Evolutionary conservation across 176 grass and related monocot genomes (phyloP), one percentile per base, ranked within the genome.

Genomic region (Saccharum officinarum): DNA sequence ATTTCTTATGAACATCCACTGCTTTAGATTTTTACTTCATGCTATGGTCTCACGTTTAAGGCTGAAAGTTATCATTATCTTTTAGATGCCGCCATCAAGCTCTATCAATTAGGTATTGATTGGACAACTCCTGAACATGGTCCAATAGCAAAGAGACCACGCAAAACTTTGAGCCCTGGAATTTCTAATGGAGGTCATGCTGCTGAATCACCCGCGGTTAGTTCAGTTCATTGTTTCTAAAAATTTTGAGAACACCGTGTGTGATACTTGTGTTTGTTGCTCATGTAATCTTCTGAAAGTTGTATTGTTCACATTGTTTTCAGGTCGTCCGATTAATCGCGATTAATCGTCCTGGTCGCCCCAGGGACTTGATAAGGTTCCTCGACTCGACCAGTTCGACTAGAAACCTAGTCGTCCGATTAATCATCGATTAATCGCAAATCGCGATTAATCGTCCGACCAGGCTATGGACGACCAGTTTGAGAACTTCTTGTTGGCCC

Each of bases 51-150:
- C 55, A 30, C 41, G 83, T 94, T 82, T 73, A 84, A 97, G 95
- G 90, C 95, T 81, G 95, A 94, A 80, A 91, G 90, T 73, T 97
- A 94, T 89, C 92, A 97, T 85, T 97, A 92, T 92, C 92, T 97
- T 83, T 89, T 94, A 73, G 92, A 94, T 91, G 92, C 88, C 77
- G 90, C 95, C 20, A 87, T 97, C 77, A 94, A 89, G 77, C 88
- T 97, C 38, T 82, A 94, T 83, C 95, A 94, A 40, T 79, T 97
- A 74, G 90, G 92, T 67, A 91, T 97, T 86, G 95, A 97, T 39
- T 94, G 90, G 86, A 86, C 84, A 18, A 94, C 88, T 77, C 90
- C 95, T 59, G 78, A 82, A 20, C 92, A 97, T 80, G 92, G 95
- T 40, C 88, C 84, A 70, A 63, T 87, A 85, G 66, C 73, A 7